Evolutionary conservation across 192 early-diverging fungal genomes (phyloP).

Genomic region (Coemansia sp.): DNA sequence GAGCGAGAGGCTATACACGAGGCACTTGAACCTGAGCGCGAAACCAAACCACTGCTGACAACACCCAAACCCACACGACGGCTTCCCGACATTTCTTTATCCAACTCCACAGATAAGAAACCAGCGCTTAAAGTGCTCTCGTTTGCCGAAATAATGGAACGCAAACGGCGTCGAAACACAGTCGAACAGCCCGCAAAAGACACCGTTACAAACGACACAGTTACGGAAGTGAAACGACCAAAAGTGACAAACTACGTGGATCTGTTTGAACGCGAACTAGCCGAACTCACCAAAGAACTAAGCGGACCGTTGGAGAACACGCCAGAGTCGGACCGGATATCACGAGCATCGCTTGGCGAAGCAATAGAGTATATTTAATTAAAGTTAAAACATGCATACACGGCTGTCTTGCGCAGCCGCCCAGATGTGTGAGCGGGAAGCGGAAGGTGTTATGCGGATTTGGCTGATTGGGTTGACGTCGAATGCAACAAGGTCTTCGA

Average conservation of each 20-base stretch:
- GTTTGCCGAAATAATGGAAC: neutral
- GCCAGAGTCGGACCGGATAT: slow-evolving; percentile 29
- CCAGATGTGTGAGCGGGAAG: slow-evolving; percentile 38
- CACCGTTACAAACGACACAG: too few relatives aligned
- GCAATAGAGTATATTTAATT: neutral
- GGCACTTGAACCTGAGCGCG: neutral
- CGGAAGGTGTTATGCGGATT: slow-evolving; percentile 16
- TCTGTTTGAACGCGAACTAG: slow-evolving; percentile 36
- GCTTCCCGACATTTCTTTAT: neutral
- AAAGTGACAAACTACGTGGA: slow-evolving; percentile 30
- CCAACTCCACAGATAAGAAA: neutral
- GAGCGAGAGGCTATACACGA: neutral
- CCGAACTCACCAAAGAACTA: slow-evolving; percentile 21
- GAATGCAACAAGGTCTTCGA: slow-evolving; percentile 48
- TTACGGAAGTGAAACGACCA: neutral
- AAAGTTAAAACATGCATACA: slow-evolving; percentile 27
- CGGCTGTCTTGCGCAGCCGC: slow-evolving; percentile 32
- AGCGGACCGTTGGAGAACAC: slow-evolving; percentile 41
- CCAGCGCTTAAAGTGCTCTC: neutral
- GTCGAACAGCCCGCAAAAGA: too few relatives aligned
- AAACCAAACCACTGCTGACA: neutral
- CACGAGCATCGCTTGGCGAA: slow-evolving; percentile 18
- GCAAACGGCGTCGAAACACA: neutral
- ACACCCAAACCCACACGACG: neutral
- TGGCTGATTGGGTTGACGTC: slow-evolving; percentile 48